Percentiles rank a stretch among this genome's conserved stretches.
phyloP scores from a whole-genome alignment of 1,284 basidiomycete genomes.

The Sporisorium sorghi region DNA sequence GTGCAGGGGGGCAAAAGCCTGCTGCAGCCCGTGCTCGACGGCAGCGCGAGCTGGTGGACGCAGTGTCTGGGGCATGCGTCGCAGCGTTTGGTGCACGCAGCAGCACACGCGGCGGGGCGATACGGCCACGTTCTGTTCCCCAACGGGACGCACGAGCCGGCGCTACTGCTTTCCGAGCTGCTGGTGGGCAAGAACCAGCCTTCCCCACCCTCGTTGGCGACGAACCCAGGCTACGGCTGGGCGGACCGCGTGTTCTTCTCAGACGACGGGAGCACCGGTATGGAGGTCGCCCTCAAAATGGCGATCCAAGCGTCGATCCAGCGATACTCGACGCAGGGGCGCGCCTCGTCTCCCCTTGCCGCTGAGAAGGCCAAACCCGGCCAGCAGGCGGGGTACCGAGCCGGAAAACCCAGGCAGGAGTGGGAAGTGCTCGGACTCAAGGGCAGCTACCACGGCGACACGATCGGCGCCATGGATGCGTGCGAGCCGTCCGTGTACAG shows the following conservation, averaged over 20 bases:
- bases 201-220: slow-evolving; percentile 57
- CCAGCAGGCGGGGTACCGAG: slow-evolving; percentile 44
- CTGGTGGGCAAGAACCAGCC: slow-evolving; percentile 72
- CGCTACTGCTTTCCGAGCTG: slow-evolving; percentile 80
- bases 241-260: slow-evolving; percentile 90
- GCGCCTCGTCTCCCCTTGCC: slow-evolving; percentile 28
- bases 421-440: slow-evolving; percentile 87
- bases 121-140: slow-evolving; percentile 99
- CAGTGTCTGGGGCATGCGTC: slow-evolving; percentile 89
- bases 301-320: slow-evolving; percentile 69
- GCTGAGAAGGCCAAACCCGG: slow-evolving; percentile 32
- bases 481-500: slow-evolving; percentile 88
- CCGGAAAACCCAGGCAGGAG: slow-evolving; percentile 65
- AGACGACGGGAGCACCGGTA: slow-evolving; percentile 93
- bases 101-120: slow-evolving; percentile 87
- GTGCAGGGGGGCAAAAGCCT: slow-evolving; percentile 63
- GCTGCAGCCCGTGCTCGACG: slow-evolving; percentile 82
- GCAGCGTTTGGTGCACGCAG: slow-evolving; percentile 82
- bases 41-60: slow-evolving; percentile 98
- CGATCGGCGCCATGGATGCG: slow-evolving; percentile 97
- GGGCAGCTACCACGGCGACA: slow-evolving; percentile 97
- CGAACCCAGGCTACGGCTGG: slow-evolving; percentile 75
- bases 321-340: slow-evolving; percentile 45
- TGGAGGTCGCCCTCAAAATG: slow-evolving; percentile 98
- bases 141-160: slow-evolving; percentile 85